Conservation (phyloP, 1,284 basidiomycete species). For the Ustilago sp. region DNA sequence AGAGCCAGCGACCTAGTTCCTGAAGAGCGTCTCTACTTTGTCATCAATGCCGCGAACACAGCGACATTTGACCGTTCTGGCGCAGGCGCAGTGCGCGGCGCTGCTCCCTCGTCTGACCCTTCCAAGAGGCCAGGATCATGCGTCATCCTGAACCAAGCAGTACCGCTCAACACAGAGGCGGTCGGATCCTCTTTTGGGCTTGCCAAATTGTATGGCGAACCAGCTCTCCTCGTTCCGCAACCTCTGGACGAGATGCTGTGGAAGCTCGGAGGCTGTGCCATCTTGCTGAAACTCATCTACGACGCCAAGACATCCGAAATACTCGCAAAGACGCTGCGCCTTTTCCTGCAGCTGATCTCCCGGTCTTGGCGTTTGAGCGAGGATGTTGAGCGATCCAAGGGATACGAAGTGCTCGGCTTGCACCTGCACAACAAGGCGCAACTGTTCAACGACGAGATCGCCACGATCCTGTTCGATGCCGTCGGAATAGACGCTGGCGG, state of each 20-base stretch:
- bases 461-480: constrained; percentile 84
- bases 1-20: constrained; percentile 48
- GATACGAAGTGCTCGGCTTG: constrained; percentile 83
- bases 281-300: constrained; percentile 78
- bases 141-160: constrained; percentile 55
- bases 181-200: constrained; percentile 45
- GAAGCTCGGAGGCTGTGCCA: constrained; percentile 83
- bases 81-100: constrained; percentile 1
- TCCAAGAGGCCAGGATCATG: constrained; percentile 33
- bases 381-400: constrained; percentile 57
- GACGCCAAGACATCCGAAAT: constrained; percentile 75
- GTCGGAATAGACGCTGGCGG: constrained; percentile 77
- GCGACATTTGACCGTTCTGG: constrained; percentile 32
- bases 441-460: constrained; percentile 81
- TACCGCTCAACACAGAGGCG: constrained; percentile 46
- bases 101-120: constrained; percentile 11
- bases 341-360: constrained; percentile 81
- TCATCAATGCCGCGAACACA: constrained; percentile 55
- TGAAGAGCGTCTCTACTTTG: constrained; percentile 55
- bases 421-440: constrained; percentile 80
- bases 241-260: constrained; percentile 83
- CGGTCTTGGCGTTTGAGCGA: constrained; percentile 80
- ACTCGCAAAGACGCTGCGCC: constrained; percentile 78
- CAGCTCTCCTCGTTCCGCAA: constrained; percentile 74
- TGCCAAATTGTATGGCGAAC: constrained; percentile 56